Evolutionary conservation across 345 rosid species (phyloP).

Genomic region (Iberis pinnata): DNA sequence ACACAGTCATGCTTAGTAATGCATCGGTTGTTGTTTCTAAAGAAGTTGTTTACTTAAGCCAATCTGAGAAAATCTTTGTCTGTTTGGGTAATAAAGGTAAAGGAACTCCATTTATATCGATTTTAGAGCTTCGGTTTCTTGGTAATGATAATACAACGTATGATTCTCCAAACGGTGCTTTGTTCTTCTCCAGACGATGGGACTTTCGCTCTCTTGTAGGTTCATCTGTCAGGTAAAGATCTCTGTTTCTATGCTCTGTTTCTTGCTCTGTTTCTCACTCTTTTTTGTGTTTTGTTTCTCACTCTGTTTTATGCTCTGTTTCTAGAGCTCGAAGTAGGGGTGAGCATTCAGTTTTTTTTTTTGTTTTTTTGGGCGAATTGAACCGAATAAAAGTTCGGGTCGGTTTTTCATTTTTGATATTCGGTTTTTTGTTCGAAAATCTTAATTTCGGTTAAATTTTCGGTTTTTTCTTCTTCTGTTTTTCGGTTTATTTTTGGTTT

Average conservation of each 20-base stretch:
- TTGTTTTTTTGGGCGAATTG: not conserved
- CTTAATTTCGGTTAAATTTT: too few relatives aligned
- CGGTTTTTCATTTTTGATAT: too few relatives aligned
- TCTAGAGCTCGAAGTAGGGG: not conserved
- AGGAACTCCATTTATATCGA: constrained; percentile 42
- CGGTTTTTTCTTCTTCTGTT: too few relatives aligned
- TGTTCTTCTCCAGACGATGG: constrained; percentile 30
- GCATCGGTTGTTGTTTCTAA: constrained; percentile 3
- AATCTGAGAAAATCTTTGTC: constrained; percentile 15
- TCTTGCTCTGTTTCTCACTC: not conserved
- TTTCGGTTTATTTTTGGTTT: too few relatives aligned
- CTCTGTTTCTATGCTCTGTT: not conserved
- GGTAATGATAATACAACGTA: constrained; percentile 14
- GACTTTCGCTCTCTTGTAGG: constrained; percentile 15
- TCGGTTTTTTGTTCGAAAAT: too few relatives aligned
- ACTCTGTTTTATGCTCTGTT: constrained; percentile 7
- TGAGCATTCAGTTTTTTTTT: not conserved
- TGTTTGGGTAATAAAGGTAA: constrained; percentile 39
- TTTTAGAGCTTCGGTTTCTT: constrained; percentile 39
- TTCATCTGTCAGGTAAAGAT: constrained; percentile 18
- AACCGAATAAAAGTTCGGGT: too few relatives aligned
- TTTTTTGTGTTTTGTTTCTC: too few relatives aligned
- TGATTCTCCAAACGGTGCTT: constrained; percentile 13
- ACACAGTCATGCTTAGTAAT: constrained; percentile 14
- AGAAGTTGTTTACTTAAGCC: constrained; percentile 31